phyloP scores from a whole-genome alignment of 2,329 filamentous ascomycete genomes.

The Fusarium tuaranense region DNA sequence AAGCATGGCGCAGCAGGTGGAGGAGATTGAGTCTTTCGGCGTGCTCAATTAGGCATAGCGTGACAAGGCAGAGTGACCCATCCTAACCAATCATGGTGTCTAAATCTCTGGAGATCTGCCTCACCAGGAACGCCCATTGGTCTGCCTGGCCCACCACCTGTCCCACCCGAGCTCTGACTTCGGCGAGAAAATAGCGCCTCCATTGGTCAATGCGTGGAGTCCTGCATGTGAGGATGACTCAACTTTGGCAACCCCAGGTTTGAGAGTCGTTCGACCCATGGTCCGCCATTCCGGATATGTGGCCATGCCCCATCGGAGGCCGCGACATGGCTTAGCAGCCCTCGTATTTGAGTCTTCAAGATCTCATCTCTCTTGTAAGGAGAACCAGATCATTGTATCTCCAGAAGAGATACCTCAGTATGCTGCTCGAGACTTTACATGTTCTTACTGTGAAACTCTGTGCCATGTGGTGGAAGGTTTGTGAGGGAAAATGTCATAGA shows the following conservation, averaged over 20 bases:
- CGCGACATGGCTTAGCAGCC: background rate
- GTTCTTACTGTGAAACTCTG: conserved; percentile 2
- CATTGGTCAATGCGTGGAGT: conserved; percentile 49
- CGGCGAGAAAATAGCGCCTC: conserved; percentile 48
- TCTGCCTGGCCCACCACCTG: conserved; percentile 32
- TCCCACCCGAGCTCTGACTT: conserved; percentile 46
- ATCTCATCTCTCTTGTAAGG: conserved; percentile 1
- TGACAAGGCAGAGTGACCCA: conserved; percentile 3
- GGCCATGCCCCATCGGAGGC: conserved; percentile 4
- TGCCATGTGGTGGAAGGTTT: background rate
- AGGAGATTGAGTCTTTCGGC: conserved; percentile 57
- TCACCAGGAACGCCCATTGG: conserved; percentile 44
- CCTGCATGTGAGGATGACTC: conserved; percentile 46
- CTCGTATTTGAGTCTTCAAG: conserved; percentile 3
- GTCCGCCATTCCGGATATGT: conserved; percentile 12
- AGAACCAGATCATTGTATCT: conserved; percentile 1
- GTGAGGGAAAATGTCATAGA: background rate
- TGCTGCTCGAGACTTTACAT: conserved; percentile 7
- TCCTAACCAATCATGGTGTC: conserved; percentile 44
- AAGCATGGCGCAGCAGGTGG: conserved; percentile 48
- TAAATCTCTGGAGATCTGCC: conserved; percentile 12
- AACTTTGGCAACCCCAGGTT: conserved; percentile 45
- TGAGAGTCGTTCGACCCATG: conserved; percentile 27
- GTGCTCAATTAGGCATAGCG: conserved; percentile 56
- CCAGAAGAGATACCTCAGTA: background rate